Base-by-base conservation (phyloP, 2,329 filamentous ascomycete species). In the Ophiocordyceps australis region DNA sequence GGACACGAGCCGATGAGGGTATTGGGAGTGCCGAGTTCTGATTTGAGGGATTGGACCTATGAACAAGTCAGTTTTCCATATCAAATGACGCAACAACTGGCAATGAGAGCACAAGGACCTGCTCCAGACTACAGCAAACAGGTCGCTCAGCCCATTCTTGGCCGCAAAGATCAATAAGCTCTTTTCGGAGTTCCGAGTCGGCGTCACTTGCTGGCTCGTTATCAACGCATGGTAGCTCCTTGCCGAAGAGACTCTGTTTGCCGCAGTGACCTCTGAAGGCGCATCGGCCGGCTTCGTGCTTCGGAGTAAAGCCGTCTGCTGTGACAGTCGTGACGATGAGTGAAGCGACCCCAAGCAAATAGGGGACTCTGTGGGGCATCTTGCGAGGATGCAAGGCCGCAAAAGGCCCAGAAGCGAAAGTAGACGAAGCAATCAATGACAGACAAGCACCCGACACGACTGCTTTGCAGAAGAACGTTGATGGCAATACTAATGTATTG, bases 201-300 rank as follows among this genome's bases (percentile, higher is more conserved):
- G 86, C 86, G 18, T 77, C 65, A 34, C 73, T 59, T 19, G 89
- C 89, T 19, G 74, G 57, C 4, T 64, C 83, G 46, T 98, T 98
- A 53, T 98, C 86, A 10, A 85, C 73, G 46, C 89, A 98, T 4
- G 89, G 89, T 32, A 95, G 61, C 38, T 92, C 71, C 30, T 81
- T 77, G 29, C 83, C 81, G 42, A 95, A 95, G 47, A 89, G 77
- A 34, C 76, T 75, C 52, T 86, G 75, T 50, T 83, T 85, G 24
- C 89, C 89, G 46, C 89, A 98, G 35, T 91, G 77, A 7, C 83
- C 83, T 25, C 86, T 71, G 34, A 95, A 81, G 1, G 86, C 82
- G 50, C 86, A 95, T 35, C 86, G 68, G 21, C 86, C 86, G 25
- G 74, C 60, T 51, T 94, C 85, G 40, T 94, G 86, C 35, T 72